Evolutionary conservation across 208 protist species (phyloP), one percentile per base, ranked within the genome.

Genomic region (Leishmania gerbilli): DNA sequence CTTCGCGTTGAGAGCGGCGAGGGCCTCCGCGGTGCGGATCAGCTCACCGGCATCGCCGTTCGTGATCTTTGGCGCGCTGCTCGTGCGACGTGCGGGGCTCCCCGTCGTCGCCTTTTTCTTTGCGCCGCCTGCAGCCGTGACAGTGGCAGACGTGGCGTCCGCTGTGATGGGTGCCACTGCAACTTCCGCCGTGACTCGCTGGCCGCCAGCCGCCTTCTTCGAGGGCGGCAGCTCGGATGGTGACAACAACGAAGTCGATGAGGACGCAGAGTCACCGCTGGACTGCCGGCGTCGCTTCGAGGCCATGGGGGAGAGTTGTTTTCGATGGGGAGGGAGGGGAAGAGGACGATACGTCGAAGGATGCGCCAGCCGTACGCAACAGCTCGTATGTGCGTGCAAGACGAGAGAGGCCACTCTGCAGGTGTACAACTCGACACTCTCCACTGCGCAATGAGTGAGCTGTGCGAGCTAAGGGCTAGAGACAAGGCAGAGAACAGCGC

Each of bases 1-100:
- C 75, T 91, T 91, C 47, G 78, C 78, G n/a, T 79, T 81, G 67
- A 92, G 79, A 58, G 71, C 67, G 34, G 74, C 74, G 4, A 91
- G 81, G 34, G 84, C 84, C 78, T 87, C 89, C 4, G 74, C 53
- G 1, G 82, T 81, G 37, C 90, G 90, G 68, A 76, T 77, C 40
- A 91, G 79, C 60, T 74, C 64, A 6, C 80, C 83, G 2, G 67
- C 71, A 1, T 62, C 67, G 42, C 84, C 82, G 75, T 92, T 88
- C n/a, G 83, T 84, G 15, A 92, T 87, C 67, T 82, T 77, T 34
- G 71, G 77, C 5, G 56, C 51, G 15, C 77, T 64, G 40, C 76
- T 65, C 13, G 40, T 34, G n/a, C 60, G 67, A 31, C 77, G 71
- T 24, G 67, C 60, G 19, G 45, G 24, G 69, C 11, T 74, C 8